phyloP scores from a whole-genome alignment of 1,139 yeast species.

The Scheffersomyces illinoinensis region DNA sequence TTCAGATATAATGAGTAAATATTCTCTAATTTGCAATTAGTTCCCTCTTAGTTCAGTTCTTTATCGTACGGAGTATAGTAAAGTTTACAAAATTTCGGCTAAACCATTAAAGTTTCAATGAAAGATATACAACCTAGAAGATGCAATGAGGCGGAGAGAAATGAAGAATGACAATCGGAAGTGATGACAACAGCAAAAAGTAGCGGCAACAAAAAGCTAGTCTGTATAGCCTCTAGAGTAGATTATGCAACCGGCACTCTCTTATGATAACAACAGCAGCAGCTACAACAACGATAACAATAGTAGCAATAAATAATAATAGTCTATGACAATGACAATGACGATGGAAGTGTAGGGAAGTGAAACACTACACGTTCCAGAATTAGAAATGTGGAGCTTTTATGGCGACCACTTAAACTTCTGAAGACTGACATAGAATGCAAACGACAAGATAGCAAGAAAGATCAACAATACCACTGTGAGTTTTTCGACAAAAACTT shows the following conservation, averaged over 20 bases:
- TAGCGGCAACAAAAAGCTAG: neutral
- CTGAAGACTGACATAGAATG: slow-evolving; percentile 29
- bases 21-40: neutral
- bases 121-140: too few relatives aligned
- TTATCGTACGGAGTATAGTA: too few relatives aligned
- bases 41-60: neutral
- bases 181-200: neutral
- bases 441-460: slow-evolving; percentile 26
- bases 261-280: neutral
- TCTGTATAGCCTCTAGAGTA: neutral
- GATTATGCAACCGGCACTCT: neutral
- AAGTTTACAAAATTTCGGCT: too few relatives aligned
- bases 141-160: too few relatives aligned
- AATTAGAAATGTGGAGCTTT: neutral
- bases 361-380: slow-evolving; percentile 3
- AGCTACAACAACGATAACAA: neutral
- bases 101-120: too few relatives aligned
- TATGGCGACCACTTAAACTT: slow-evolving; percentile 25
- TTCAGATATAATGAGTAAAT: neutral
- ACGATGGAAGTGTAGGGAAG: neutral
- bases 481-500: slow-evolving; percentile 16
- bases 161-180: too few relatives aligned
- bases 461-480: slow-evolving; percentile 19
- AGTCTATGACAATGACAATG: neutral
- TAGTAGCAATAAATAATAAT: neutral